Evolutionary conservation across 192 early-diverging fungal species (phyloP), one percentile per base, ranked within the genome.

Genomic region (Neocallimastix lanati): DNA sequence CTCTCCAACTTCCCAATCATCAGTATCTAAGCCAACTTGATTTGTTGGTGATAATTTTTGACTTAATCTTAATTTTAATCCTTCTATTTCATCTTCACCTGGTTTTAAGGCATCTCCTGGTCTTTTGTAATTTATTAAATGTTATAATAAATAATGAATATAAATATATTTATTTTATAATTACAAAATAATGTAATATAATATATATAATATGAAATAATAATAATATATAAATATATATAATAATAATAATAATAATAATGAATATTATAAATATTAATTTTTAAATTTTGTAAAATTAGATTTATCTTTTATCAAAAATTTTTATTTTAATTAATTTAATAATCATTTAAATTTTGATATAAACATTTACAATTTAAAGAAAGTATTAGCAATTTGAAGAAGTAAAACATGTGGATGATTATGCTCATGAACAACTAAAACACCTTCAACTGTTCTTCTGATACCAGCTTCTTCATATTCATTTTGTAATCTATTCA

Each of bases 331-430:
- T n/a, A n/a, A n/a, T n/a, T n/a, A n/a, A n/a, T n/a, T n/a, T n/a
- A n/a, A n/a, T n/a, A n/a, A n/a, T n/a, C n/a, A n/a, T n/a, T n/a
- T n/a, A n/a, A n/a, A n/a, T n/a, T n/a, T n/a, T n/a, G n/a, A n/a
- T n/a, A n/a, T n/a, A n/a, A n/a, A n/a, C n/a, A n/a, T n/a, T 82
- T 82, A 93, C 92, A 94, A 82, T 82, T 92, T 91, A 82, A 92
- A 93, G 82, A 91, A 93, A 0, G 86, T 84, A 82, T 92, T 91
- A 29, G 88, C 91, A 78, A 92, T 91, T 81, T 93, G 91, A 37
- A 94, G 81, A 89, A 94, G 88, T 16, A 94, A 84, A 13, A 94
- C 91, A 79, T 94, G 93, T 16, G 93, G 93, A 84, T 93, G 92
- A 77, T 88, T 88, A 81, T 93, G 91, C 77, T 92, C 91, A 83